Percentiles rank a stretch among this genome's conserved stretches.
phyloP scores from a whole-genome alignment of 1,284 basidiomycete genomes.

The Puccinia coronata region DNA sequence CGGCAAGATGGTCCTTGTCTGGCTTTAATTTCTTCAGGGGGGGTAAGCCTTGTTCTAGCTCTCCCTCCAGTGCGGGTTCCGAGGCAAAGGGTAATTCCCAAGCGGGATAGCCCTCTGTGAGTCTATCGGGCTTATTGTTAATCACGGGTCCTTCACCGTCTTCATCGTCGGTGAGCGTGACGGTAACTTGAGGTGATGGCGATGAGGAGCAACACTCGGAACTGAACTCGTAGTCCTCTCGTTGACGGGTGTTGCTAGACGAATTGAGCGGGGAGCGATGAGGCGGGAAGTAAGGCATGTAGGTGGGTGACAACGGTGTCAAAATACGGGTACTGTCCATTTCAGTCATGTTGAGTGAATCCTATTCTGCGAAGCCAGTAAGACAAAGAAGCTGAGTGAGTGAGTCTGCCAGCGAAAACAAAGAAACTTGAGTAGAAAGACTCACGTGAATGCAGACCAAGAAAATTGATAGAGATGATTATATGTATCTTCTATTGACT shows the following conservation, averaged over 20 bases:
- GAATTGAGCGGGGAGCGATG: constrained; percentile 29
- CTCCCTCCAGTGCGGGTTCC: constrained; percentile 41
- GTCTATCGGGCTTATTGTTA: neutral
- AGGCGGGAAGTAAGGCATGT: constrained; percentile 20
- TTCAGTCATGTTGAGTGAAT: constrained; percentile 14
- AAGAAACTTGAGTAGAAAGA: neutral
- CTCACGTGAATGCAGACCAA: neutral
- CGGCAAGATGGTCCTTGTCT: neutral
- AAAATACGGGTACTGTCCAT: constrained; percentile 10
- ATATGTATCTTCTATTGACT: neutral
- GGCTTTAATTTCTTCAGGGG: constrained; percentile 44
- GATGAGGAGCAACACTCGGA: neutral
- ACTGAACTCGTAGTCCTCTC: constrained; percentile 30
- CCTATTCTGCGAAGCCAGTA: neutral
- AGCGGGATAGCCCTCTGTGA: constrained; percentile 33
- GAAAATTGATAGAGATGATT: neutral
- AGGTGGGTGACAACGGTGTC: constrained; percentile 26
- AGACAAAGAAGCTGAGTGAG: neutral
- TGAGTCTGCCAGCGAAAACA: too few species aligned
- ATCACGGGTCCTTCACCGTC: neutral
- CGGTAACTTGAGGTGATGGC: constrained; percentile 14
- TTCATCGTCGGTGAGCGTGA: constrained; percentile 29
- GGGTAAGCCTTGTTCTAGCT: constrained; percentile 41
- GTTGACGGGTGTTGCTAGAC: constrained; percentile 44
- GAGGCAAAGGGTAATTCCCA: constrained; percentile 40